Conservation (phyloP, 2,329 filamentous ascomycete genomes). For the Alternaria tenuissima region DNA sequence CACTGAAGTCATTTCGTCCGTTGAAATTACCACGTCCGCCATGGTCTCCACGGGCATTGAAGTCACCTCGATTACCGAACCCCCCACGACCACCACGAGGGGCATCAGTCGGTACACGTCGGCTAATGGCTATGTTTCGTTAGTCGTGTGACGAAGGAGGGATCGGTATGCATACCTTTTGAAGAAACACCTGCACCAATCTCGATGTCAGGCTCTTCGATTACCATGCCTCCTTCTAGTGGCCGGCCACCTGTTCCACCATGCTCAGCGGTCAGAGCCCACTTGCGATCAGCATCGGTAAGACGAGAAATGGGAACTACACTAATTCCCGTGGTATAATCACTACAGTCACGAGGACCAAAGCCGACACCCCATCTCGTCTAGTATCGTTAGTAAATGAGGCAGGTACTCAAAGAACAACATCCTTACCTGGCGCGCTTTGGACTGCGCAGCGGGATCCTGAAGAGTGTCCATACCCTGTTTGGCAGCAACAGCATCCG, state of each 20-base stretch:
- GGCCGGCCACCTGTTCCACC: slow-evolving; percentile 87
- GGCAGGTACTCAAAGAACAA: background rate
- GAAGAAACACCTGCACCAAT: slow-evolving; percentile 97
- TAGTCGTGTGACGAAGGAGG: slow-evolving; percentile 9
- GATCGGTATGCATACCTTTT: slow-evolving; percentile 65
- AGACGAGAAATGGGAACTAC: slow-evolving; percentile 91
- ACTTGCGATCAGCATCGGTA: slow-evolving; percentile 96
- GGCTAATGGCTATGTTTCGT: slow-evolving; percentile 43
- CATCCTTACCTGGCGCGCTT: slow-evolving; percentile 54
- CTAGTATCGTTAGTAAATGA: slow-evolving; percentile 55
- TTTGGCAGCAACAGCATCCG: slow-evolving; percentile 84
- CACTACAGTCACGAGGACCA: slow-evolving; percentile 94
- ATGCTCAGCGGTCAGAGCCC: slow-evolving; percentile 93
- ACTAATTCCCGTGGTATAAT: slow-evolving; percentile 91
- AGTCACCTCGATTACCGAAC: slow-evolving; percentile 14
- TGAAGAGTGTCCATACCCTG: slow-evolving; percentile 84
- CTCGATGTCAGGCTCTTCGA: slow-evolving; percentile 98
- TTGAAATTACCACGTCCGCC: slow-evolving; percentile 30
- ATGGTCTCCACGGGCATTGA: slow-evolving; percentile 16
- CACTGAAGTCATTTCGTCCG: slow-evolving; percentile 11
- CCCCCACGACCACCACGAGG: slow-evolving; percentile 33
- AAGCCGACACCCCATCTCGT: slow-evolving; percentile 98
- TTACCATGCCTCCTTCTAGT: slow-evolving; percentile 83
- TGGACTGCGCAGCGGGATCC: slow-evolving; percentile 74
- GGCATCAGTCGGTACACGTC: slow-evolving; percentile 45